Evolutionary conservation across 805 yeast species (phyloP).

Genomic region (Kodamaea laetipori): DNA sequence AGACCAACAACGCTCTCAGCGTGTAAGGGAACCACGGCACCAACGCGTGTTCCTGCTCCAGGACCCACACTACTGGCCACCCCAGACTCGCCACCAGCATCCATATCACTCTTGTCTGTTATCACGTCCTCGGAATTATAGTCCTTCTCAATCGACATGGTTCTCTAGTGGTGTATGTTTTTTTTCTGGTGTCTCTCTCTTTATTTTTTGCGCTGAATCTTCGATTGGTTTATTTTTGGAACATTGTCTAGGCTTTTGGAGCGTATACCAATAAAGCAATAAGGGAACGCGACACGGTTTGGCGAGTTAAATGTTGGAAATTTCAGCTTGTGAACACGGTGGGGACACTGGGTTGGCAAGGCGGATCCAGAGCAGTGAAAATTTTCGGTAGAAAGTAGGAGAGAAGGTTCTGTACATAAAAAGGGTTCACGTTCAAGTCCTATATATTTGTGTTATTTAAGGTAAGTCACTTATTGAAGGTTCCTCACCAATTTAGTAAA

Average conservation of each 20-base stretch:
- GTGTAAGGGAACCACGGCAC: too few relatives aligned
- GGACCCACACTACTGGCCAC: too few relatives aligned
- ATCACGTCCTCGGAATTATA: conserved; percentile 2
- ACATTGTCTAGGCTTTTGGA: background rate
- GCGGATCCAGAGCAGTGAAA: background rate
- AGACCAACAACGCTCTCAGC: too few relatives aligned
- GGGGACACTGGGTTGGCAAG: background rate
- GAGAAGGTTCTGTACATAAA: conserved; percentile 5
- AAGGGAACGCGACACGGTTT: too few relatives aligned
- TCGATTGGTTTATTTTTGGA: conserved; percentile 4
- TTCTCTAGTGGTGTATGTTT: background rate
- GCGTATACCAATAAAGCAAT: too few relatives aligned
- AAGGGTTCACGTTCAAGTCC: conserved; percentile 7
- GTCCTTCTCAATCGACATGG: conserved; percentile 3
- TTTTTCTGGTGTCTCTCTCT: background rate
- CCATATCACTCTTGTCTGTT: background rate
- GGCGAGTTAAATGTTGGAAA: background rate
- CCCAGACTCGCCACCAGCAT: too few relatives aligned
- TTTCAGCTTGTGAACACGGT: background rate
- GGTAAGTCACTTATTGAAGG: too few relatives aligned
- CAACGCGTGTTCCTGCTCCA: too few relatives aligned
- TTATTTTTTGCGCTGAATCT: conserved; percentile 2
- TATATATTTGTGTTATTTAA: background rate
- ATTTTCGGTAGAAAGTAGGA: too few relatives aligned
- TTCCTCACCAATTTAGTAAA: too few relatives aligned